A percentile compares a stretch with the other conserved stretches of the same genome.
phyloP scores from a whole-genome alignment of 1,284 basidiomycete species.

The Psilocybe mexicana region DNA sequence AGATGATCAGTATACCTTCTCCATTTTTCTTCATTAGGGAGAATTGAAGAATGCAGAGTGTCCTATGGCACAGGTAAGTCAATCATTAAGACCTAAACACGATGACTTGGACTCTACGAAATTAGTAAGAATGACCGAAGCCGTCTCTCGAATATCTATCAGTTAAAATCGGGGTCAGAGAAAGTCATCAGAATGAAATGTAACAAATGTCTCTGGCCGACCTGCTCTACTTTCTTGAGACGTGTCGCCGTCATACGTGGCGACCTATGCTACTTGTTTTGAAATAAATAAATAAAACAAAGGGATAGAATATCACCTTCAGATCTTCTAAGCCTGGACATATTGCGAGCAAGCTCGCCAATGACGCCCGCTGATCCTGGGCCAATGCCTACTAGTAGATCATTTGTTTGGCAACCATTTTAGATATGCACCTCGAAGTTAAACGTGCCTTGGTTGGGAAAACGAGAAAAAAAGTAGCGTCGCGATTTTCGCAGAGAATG shows the following conservation, averaged over 20 bases:
- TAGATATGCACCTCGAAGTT: neutral
- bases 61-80: slow-evolving; percentile 51
- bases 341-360: slow-evolving; percentile 65
- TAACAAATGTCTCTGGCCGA: slow-evolving; percentile 24
- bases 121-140: slow-evolving; percentile 77
- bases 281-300: neutral
- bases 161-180: slow-evolving; percentile 1
- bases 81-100: neutral
- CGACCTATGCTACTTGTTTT: slow-evolving; percentile 55
- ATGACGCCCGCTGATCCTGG: slow-evolving; percentile 79
- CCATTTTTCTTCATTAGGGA: slow-evolving; percentile 87
- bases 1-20: slow-evolving; percentile 47
- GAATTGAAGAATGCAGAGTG: slow-evolving; percentile 83
- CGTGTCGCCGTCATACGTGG: slow-evolving; percentile 91
- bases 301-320: slow-evolving; percentile 37
- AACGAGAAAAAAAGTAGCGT: slow-evolving; percentile 79
- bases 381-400: slow-evolving; percentile 68
- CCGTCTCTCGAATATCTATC: slow-evolving; percentile 61
- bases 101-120: slow-evolving; percentile 48
- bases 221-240: slow-evolving; percentile 63
- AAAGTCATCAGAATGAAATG: neutral
- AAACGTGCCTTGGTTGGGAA: slow-evolving; percentile 81
- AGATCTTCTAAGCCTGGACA: slow-evolving; percentile 67
- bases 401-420: neutral
- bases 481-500: slow-evolving; percentile 63